Evolutionary conservation across 2,329 filamentous ascomycete species (phyloP).

Genomic region (Orbilia brochopaga): DNA sequence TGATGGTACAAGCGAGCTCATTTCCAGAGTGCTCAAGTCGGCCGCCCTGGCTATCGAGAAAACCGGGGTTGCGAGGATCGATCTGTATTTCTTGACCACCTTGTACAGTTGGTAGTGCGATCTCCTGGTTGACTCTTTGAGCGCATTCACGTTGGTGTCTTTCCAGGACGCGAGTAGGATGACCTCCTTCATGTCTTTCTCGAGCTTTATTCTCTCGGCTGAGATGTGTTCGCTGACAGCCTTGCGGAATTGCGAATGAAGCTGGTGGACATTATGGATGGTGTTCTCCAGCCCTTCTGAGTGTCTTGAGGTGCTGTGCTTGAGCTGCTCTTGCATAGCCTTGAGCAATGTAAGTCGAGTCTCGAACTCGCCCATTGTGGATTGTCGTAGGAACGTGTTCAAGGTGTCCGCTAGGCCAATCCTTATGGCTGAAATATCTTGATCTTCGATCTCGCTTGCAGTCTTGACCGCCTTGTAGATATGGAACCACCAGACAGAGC

Average conservation of each 20-base stretch:
- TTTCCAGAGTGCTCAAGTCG: conserved; percentile 32
- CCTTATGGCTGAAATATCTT: conserved; percentile 69
- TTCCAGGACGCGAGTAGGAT: conserved; percentile 95
- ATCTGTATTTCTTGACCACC: conserved; percentile 86
- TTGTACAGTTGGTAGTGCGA: conserved; percentile 93
- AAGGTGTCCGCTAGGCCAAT: conserved; percentile 75
- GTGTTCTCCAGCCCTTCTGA: conserved; percentile 19
- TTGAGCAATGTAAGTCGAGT: conserved; percentile 73
- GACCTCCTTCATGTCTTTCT: conserved; percentile 92
- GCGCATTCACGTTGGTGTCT: conserved; percentile 88
- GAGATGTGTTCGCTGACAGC: conserved; percentile 10
- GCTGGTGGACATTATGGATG: conserved; percentile 21
- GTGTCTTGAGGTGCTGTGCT: conserved; percentile 15
- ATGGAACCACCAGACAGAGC: conserved; percentile 93
- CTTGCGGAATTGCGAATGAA: conserved; percentile 37
- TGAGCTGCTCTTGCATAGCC: conserved; percentile 25
- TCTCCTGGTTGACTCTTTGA: conserved; percentile 84
- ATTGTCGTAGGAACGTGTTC: conserved; percentile 77
- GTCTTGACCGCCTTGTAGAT: conserved; percentile 89
- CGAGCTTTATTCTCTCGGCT: conserved; percentile 72
- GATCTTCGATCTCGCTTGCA: conserved; percentile 64
- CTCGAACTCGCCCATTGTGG: conserved; percentile 80
- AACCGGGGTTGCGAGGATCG: conserved; percentile 76
- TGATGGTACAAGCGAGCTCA: not conserved
- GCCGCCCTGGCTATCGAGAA: conserved; percentile 58